Conservation (phyloP, 2,329 filamentous ascomycete genomes). For the Fusarium napiforme region DNA sequence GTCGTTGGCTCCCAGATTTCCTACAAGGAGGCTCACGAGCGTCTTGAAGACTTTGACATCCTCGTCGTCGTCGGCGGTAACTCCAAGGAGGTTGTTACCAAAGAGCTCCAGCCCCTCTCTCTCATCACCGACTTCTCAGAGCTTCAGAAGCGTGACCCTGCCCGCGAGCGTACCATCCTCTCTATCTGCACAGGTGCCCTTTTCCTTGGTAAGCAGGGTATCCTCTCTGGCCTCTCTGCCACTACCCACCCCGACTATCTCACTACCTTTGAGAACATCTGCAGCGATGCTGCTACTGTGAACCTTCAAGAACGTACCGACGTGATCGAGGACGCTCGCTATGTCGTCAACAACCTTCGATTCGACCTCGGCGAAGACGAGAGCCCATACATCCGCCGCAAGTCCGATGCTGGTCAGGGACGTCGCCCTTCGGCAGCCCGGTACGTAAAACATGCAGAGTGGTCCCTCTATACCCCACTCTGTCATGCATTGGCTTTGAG, state of each 20-base stretch:
- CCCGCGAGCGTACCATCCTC: conserved; percentile 82
- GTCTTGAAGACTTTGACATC: conserved; percentile 80
- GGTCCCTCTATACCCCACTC: conserved; percentile 38
- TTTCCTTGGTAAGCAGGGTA: conserved; percentile 79
- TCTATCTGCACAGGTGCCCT: conserved; percentile 84
- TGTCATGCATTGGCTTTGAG: conserved; percentile 36
- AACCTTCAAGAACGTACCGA: conserved; percentile 82
- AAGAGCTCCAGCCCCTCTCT: conserved; percentile 73
- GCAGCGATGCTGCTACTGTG: conserved; percentile 76
- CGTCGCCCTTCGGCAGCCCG: conserved; percentile 70
- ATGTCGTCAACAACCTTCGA: conserved; percentile 91
- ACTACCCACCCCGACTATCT: conserved; percentile 86
- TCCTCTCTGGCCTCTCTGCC: conserved; percentile 81
- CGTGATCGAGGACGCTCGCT: conserved; percentile 82
- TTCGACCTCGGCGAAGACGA: conserved; percentile 86
- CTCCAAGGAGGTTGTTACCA: conserved; percentile 70
- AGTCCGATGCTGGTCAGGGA: conserved; percentile 67
- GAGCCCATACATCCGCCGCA: conserved; percentile 84
- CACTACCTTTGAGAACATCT: conserved; percentile 83
- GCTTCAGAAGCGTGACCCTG: conserved; percentile 81
- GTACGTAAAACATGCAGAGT: conserved; percentile 54
- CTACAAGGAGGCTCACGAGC: conserved; percentile 81
- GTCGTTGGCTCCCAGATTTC: conserved; percentile 79
- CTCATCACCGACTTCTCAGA: conserved; percentile 82
- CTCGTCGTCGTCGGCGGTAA: conserved; percentile 82